Evolutionary conservation across 495 filamentous ascomycete genomes (phyloP).

Genomic region (Penicillium alfredii): DNA sequence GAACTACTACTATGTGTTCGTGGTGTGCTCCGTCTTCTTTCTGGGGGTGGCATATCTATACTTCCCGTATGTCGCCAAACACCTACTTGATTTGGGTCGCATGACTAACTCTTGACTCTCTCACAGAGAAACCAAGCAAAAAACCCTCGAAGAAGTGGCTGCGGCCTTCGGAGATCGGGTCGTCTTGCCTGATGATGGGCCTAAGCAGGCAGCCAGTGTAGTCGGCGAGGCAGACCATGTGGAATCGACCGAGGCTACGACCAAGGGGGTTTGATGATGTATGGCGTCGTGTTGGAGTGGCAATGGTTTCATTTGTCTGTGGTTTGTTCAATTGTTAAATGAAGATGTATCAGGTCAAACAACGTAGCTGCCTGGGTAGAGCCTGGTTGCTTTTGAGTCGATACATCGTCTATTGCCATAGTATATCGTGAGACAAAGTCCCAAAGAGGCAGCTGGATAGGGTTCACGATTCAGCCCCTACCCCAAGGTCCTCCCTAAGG

Average conservation of each 20-base stretch:
- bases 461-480: no score
- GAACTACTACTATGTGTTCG: slow-evolving; percentile 59
- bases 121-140: slow-evolving; percentile 47
- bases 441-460: no score
- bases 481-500: no score
- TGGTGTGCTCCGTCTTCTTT: slow-evolving; percentile 47
- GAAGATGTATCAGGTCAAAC: no score
- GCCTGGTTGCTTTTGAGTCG: no score
- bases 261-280: not conserved
- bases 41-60: slow-evolving; percentile 46
- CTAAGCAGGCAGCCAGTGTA: slow-evolving; percentile 11
- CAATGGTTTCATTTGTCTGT: not conserved
- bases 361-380: no score
- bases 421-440: no score
- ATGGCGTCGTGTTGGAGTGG: not conserved
- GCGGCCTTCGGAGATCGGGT: slow-evolving; percentile 53
- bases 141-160: slow-evolving; percentile 55
- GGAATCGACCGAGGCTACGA: slow-evolving; percentile 7
- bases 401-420: no score
- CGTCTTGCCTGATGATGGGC: slow-evolving; percentile 32
- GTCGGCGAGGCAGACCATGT: slow-evolving; percentile 23
- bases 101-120: not conserved
- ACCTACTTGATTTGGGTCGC: no score
- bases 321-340: no score
- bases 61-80: slow-evolving; percentile 40